These are phyloP conservation scores for Gamsiella multidivaricata DNA, from an alignment of 192 early-diverging fungal species.

Conservation along the genomic window DNA sequence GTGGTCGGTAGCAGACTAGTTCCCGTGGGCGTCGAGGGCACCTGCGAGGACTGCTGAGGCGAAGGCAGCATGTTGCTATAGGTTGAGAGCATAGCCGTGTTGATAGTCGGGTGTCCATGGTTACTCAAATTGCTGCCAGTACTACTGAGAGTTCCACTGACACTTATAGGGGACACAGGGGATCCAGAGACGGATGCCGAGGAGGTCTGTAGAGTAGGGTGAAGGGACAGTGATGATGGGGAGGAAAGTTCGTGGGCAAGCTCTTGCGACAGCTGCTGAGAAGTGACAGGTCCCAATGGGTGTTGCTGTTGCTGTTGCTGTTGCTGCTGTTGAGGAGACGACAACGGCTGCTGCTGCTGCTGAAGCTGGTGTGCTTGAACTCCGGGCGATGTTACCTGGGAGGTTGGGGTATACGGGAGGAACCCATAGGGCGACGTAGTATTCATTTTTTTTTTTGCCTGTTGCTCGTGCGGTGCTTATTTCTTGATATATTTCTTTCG, in stretches of 20 bases:
- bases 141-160: conserved; percentile 6
- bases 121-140: background rate
- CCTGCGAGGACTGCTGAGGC: conserved; percentile 23
- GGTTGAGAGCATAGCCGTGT: conserved; percentile 29
- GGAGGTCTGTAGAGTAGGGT: conserved; percentile 18
- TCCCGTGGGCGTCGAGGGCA: conserved; percentile 10
- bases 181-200: conserved; percentile 17
- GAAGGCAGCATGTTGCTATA: conserved; percentile 32
- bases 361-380: conserved; percentile 17
- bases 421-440: conserved; percentile 27
- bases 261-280: conserved; percentile 21
- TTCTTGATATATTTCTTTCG: background rate
- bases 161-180: conserved; percentile 25
- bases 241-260: conserved; percentile 23
- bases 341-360: conserved; percentile 12
- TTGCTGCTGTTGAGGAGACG: background rate
- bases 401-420: conserved; percentile 24
- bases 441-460: conserved; percentile 11
- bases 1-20: conserved; percentile 4
- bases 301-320: conserved; percentile 29
- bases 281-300: conserved; percentile 1
- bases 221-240: conserved; percentile 15
- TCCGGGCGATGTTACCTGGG: conserved; percentile 31
- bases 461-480: background rate
- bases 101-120: conserved; percentile 41